A percentile compares a stretch with the other conserved stretches of the same genome.
Conservation (phyloP, 257 asterid genomes). For the Solanum pimpinellifolium region DNA sequence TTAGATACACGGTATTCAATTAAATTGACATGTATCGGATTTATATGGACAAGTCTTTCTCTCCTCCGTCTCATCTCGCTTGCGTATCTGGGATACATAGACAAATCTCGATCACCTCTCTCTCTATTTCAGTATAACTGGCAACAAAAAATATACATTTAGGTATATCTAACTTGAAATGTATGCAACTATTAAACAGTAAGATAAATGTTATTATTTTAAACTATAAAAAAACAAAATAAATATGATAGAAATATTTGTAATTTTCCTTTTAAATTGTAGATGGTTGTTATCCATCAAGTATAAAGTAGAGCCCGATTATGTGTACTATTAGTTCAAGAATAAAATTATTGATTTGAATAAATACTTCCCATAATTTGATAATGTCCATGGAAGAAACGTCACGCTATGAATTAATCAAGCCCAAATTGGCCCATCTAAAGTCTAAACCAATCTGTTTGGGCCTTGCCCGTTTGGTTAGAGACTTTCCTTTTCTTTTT, state of each 20-base stretch:
- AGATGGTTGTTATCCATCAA: neutral
- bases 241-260: neutral
- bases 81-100: neutral
- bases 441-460: neutral
- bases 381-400: neutral
- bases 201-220: too few species aligned
- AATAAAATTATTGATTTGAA: neutral
- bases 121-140: neutral
- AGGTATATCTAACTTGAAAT: neutral
- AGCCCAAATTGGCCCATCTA: neutral
- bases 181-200: too few species aligned
- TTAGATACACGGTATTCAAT: fast-evolving
- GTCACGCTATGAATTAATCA: neutral
- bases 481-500: neutral
- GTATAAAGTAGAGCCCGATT: neutral
- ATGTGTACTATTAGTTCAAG: neutral
- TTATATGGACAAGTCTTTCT: too few species aligned
- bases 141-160: neutral
- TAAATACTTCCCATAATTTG: neutral
- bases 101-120: neutral
- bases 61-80: neutral
- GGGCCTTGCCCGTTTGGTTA: neutral
- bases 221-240: too few species aligned
- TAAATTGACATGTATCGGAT: too few species aligned
- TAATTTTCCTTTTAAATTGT: neutral